phyloP scores from a whole-genome alignment of 495 filamentous ascomycete species.

The Aspergillus olivimuriae region DNA sequence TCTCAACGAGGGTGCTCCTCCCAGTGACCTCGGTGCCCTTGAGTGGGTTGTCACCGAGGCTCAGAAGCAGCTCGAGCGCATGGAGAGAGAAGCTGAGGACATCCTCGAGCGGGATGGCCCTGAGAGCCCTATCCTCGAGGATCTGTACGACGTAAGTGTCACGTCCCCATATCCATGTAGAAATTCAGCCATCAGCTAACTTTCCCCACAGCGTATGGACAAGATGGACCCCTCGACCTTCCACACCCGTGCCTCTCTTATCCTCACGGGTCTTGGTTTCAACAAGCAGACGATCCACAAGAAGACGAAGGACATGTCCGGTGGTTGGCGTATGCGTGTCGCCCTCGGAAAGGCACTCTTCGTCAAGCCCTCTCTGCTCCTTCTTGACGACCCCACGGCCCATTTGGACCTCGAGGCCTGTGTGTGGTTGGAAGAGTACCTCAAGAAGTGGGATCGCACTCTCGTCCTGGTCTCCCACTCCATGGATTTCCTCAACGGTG shows the following conservation, averaged over 20 bases:
- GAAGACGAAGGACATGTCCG: conserved; percentile 99
- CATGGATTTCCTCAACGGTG: conserved; percentile 98
- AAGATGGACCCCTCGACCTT: conserved; percentile 99
- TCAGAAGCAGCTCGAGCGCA: conserved; percentile 81
- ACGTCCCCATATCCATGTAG: conserved; percentile 4
- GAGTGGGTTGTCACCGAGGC: conserved; percentile 97
- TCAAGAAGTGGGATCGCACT: conserved; percentile 99
- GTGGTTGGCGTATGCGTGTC: conserved; percentile 99
- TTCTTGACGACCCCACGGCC: conserved; percentile 97
- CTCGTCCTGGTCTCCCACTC: conserved; percentile 94
- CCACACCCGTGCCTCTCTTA: conserved; percentile 88
- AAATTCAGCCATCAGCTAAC: conserved; percentile 22
- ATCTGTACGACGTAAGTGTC: conserved; percentile 87
- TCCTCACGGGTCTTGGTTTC: conserved; percentile 98
- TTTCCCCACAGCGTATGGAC: conserved; percentile 73
- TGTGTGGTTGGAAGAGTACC: conserved; percentile 98
- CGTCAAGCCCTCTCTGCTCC: conserved; percentile 90
- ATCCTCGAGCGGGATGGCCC: conserved; percentile 87
- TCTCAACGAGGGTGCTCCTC: conserved; percentile 94
- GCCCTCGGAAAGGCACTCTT: conserved; percentile 96
- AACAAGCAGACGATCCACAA: conserved; percentile 96
- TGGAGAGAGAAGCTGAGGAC: conserved; percentile 85
- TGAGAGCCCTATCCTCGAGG: conserved; percentile 84
- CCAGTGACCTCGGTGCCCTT: conserved; percentile 79
- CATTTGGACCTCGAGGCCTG: conserved; percentile 99